Conservation (phyloP, 2,329 filamentous ascomycete species). For the Beauveria medogensis region DNA sequence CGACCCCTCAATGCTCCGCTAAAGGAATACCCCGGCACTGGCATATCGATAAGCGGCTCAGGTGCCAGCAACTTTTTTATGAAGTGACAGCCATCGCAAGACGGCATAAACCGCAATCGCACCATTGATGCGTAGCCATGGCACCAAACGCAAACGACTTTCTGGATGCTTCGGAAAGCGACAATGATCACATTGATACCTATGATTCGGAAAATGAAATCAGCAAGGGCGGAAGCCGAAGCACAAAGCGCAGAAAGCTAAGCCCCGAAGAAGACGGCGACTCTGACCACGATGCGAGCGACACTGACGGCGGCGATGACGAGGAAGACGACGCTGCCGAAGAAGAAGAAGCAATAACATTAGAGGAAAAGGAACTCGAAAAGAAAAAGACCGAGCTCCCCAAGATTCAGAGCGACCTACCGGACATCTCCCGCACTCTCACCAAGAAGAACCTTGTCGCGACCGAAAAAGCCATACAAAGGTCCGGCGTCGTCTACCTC, state of each 20-base stretch:
- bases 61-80: slow-evolving; percentile 6
- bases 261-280: slow-evolving; percentile 30
- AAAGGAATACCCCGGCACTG: slow-evolving; percentile 1
- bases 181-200: slow-evolving; percentile 47
- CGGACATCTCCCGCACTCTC: slow-evolving; percentile 45
- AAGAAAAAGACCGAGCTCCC: slow-evolving; percentile 19
- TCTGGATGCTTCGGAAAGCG: slow-evolving; percentile 52
- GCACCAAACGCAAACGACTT: slow-evolving; percentile 64
- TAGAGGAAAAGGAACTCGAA: slow-evolving; percentile 17
- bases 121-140: slow-evolving; percentile 36
- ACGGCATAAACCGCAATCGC: not conserved
- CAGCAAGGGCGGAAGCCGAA: slow-evolving; percentile 54
- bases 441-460: slow-evolving; percentile 61
- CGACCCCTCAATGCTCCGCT: not conserved
- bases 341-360: slow-evolving; percentile 4
- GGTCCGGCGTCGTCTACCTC: slow-evolving; percentile 75
- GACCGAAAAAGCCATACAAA: slow-evolving; percentile 56
- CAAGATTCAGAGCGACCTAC: slow-evolving; percentile 28
- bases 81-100: not conserved
- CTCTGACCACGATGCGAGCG: slow-evolving; percentile 19
- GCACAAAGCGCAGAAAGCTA: slow-evolving; percentile 56
- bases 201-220: slow-evolving; percentile 65
- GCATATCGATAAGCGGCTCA: slow-evolving; percentile 5
- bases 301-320: slow-evolving; percentile 17
- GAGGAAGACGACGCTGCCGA: slow-evolving; percentile 18